phyloP scores from a whole-genome alignment of 495 filamentous ascomycete genomes.

The Xylaria telfairii region DNA sequence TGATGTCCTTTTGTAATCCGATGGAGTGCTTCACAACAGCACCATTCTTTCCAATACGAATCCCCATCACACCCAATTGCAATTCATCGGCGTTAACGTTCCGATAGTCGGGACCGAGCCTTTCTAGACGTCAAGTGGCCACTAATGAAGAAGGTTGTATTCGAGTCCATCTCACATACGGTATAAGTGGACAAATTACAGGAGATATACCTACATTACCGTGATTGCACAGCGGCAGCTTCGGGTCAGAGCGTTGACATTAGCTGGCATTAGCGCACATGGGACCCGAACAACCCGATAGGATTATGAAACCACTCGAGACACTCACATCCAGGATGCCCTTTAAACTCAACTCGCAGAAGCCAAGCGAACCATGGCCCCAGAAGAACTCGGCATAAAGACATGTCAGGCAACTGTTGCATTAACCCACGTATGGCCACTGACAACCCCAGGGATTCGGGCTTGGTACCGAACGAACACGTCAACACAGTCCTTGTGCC shows the following conservation, averaged over 20 bases:
- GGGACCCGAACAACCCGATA: constrained; percentile 8
- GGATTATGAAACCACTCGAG: not conserved
- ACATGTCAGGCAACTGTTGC: constrained; percentile 1
- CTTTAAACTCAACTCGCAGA: not conserved
- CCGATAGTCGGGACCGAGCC: not conserved
- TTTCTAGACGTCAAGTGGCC: not conserved
- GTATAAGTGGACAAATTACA: not conserved
- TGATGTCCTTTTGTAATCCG: not conserved
- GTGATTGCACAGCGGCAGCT: not conserved
- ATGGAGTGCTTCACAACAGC: not conserved
- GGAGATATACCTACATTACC: too few relatives aligned
- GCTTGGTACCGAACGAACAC: not conserved
- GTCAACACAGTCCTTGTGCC: constrained; percentile 2
- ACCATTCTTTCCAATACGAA: not conserved
- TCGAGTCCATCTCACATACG: too few relatives aligned
- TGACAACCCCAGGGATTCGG: not conserved
- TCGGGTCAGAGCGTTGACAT: not conserved
- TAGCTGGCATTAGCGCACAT: not conserved
- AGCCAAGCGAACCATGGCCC: not conserved
- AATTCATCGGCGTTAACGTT: not conserved
- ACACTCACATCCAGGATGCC: not conserved
- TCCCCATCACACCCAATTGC: not conserved
- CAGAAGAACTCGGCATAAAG: constrained; percentile 8
- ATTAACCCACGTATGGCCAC: not conserved
- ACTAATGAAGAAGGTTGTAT: too few relatives aligned